phyloP scores from a whole-genome alignment of 2,329 filamentous ascomycete genomes.

The Colletotrichum gigasporum region DNA sequence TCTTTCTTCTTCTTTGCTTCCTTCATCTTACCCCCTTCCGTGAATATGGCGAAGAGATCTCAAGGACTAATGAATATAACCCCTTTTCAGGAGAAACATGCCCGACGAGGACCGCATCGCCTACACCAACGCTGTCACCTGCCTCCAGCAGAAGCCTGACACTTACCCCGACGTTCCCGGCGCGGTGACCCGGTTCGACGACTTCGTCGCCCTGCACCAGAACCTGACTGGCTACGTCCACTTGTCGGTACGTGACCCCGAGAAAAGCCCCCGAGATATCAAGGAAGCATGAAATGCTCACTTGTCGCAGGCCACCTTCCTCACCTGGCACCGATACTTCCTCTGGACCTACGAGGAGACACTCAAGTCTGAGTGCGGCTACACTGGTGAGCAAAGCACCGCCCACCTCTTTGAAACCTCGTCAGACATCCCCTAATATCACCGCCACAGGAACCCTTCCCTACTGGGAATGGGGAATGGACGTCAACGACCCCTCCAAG shows the following conservation, averaged over 20 bases:
- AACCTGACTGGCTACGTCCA: neutral
- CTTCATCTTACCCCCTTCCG: too few species aligned
- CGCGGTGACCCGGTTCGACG: conserved; percentile 5
- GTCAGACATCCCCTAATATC: neutral
- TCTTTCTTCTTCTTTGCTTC: neutral
- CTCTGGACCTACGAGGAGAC: conserved; percentile 34
- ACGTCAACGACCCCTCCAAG: conserved; percentile 39
- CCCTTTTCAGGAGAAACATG: conserved; percentile 1
- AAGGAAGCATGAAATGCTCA: too few species aligned
- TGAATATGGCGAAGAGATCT: too few species aligned
- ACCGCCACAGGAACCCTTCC: conserved; percentile 27
- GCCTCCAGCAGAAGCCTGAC: conserved; percentile 1
- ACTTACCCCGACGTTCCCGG: neutral
- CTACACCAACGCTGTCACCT: conserved; percentile 13
- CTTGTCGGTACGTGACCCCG: neutral
- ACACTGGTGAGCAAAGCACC: conserved; percentile 31
- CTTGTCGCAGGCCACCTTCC: conserved; percentile 16
- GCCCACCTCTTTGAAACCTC: neutral
- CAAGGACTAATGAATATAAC: too few species aligned
- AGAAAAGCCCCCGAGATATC: too few species aligned
- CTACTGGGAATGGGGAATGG: conserved; percentile 25
- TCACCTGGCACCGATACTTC: conserved; percentile 36
- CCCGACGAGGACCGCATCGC: conserved; percentile 16
- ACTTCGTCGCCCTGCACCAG: conserved; percentile 18
- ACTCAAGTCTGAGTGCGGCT: conserved; percentile 36